Conservation (phyloP, 2,329 filamentous ascomycete species). For the Venturia oleaginea region DNA sequence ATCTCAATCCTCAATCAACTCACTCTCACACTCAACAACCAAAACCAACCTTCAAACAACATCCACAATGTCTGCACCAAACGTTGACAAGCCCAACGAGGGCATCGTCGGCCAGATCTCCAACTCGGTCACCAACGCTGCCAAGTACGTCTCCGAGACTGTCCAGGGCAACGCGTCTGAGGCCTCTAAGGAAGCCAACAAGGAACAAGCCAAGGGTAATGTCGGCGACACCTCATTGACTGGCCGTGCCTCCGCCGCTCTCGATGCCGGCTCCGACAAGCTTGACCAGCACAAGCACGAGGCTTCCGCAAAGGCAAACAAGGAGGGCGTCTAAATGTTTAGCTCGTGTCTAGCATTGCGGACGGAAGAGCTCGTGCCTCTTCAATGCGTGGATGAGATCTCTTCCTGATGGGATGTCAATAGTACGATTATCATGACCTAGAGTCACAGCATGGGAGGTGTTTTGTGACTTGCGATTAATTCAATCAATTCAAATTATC, state of each 20-base stretch:
- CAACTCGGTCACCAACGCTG: constrained; percentile 44
- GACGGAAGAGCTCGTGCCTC: neutral
- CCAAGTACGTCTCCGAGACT: constrained; percentile 60
- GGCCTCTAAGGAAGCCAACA: constrained; percentile 61
- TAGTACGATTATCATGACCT: neutral
- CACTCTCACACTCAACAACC: constrained; percentile 16
- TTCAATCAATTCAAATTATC: neutral
- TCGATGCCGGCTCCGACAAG: constrained; percentile 46
- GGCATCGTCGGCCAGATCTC: constrained; percentile 33
- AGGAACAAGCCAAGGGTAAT: constrained; percentile 51
- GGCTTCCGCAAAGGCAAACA: constrained; percentile 40
- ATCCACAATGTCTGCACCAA: constrained; percentile 35
- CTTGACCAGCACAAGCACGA: constrained; percentile 44
- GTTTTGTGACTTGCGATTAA: neutral
- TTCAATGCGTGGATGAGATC: neutral
- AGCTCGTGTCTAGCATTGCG: neutral
- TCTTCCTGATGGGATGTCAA: neutral
- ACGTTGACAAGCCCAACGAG: constrained; percentile 35
- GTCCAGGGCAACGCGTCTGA: constrained; percentile 48
- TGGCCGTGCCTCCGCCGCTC: constrained; percentile 47
- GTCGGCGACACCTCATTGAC: constrained; percentile 43
- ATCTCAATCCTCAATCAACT: constrained; percentile 11
- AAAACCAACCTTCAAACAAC: constrained; percentile 1
- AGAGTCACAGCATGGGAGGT: neutral
- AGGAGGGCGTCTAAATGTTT: constrained; percentile 24